Percentiles rank a stretch among this genome's conserved stretches.
Conservation (phyloP, 2,329 filamentous ascomycete genomes). For the Trichophyton simii region DNA sequence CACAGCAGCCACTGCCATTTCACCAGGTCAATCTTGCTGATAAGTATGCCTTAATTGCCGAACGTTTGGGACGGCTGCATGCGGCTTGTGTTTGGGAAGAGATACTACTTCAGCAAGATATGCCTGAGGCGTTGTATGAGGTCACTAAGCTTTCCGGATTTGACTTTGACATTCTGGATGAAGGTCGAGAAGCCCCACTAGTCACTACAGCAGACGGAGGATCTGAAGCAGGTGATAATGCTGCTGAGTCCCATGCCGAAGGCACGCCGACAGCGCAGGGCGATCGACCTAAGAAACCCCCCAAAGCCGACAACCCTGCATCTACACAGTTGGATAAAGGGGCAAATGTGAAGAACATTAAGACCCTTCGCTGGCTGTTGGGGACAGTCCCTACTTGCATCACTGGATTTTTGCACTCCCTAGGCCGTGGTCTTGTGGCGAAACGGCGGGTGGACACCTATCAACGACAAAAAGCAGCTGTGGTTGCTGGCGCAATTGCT, state of each 20-base stretch:
- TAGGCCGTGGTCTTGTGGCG: slow-evolving; percentile 69
- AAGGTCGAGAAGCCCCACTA: slow-evolving; percentile 18
- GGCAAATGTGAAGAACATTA: slow-evolving; percentile 58
- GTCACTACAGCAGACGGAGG: slow-evolving; percentile 13
- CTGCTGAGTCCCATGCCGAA: slow-evolving; percentile 18
- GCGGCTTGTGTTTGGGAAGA: slow-evolving; percentile 76
- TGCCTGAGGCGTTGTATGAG: slow-evolving; percentile 51
- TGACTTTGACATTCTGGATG: slow-evolving; percentile 31
- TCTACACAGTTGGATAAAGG: slow-evolving; percentile 16
- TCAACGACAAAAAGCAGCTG: slow-evolving; percentile 47
- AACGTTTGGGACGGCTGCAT: slow-evolving; percentile 63
- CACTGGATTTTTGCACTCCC: slow-evolving; percentile 71
- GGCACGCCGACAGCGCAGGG: slow-evolving; percentile 16
- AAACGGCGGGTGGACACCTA: slow-evolving; percentile 58
- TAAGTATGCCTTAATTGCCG: slow-evolving; percentile 62
- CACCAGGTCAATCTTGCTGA: slow-evolving; percentile 72
- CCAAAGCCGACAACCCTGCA: neutral
- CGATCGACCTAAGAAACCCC: neutral
- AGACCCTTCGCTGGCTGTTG: slow-evolving; percentile 62
- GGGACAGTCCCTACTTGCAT: slow-evolving; percentile 66
- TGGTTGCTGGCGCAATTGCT: slow-evolving; percentile 57
- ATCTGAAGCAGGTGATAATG: slow-evolving; percentile 8
- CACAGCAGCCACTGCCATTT: slow-evolving; percentile 50
- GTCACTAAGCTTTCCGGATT: slow-evolving; percentile 32
- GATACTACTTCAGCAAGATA: slow-evolving; percentile 57